Percentiles rank a stretch among this genome's conserved stretches.
phyloP scores from a whole-genome alignment of 2,329 filamentous ascomycete genomes.

The Fusarium poae region DNA sequence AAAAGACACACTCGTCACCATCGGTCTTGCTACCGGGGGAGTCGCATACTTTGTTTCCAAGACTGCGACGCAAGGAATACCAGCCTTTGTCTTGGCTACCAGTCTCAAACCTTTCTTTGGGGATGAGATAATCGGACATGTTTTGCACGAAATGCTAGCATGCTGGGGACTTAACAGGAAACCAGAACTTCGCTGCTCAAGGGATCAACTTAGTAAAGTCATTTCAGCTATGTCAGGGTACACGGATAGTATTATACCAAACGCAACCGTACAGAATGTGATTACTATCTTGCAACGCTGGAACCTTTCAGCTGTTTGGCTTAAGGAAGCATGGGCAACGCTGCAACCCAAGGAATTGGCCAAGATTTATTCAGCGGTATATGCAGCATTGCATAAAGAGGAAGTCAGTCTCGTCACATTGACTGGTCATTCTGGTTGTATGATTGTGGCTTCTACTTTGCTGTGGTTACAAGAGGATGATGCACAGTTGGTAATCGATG shows the following conservation, averaged over 20 bases:
- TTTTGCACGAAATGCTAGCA: not conserved
- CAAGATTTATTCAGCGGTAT: not conserved
- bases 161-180: not conserved
- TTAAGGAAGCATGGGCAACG: not conserved
- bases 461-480: not conserved
- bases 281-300: not conserved
- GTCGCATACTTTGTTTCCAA: not conserved
- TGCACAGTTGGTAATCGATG: not conserved
- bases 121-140: not conserved
- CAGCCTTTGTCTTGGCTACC: not conserved
- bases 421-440: not conserved
- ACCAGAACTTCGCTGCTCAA: not conserved
- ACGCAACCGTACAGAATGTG: not conserved
- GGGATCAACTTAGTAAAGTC: not conserved
- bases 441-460: not conserved
- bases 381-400: not conserved
- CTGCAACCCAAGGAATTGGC: not conserved
- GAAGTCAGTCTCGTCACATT: not conserved
- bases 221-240: not conserved
- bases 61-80: not conserved
- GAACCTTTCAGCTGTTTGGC: not conserved
- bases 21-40: not conserved
- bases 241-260: not conserved
- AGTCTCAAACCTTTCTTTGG: not conserved
- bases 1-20: not conserved